Percentiles rank a stretch among this genome's conserved stretches.
Evolutionary conservation across 345 rosid genomes (phyloP).

Genomic region (Salix caprea): DNA sequence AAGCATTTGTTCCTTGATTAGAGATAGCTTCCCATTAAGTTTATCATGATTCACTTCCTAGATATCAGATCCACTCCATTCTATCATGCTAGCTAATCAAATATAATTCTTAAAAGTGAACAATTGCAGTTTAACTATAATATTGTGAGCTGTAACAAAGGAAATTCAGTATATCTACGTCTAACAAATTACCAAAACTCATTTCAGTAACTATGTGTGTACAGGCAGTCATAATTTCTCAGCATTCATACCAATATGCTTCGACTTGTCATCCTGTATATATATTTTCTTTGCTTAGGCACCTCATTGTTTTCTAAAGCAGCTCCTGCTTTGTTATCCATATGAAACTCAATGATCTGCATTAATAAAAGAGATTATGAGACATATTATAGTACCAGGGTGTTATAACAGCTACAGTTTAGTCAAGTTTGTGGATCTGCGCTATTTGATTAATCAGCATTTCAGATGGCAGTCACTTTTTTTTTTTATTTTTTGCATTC

Average conservation of each 20-base stretch:
- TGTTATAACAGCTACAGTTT: too few relatives aligned
- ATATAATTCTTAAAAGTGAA: background rate
- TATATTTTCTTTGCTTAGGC: background rate
- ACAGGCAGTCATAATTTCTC: background rate
- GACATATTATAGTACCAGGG: background rate
- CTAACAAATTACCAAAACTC: background rate
- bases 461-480: background rate
- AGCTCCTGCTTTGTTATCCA: background rate
- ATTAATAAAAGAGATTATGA: background rate
- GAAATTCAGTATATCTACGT: background rate
- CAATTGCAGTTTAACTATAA: background rate
- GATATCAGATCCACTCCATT: background rate
- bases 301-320: background rate
- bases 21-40: background rate
- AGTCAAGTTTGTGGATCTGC: too few relatives aligned
- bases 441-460: background rate
- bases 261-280: background rate
- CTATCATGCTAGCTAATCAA: background rate
- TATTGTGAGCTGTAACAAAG: background rate
- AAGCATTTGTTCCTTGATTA: background rate
- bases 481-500: background rate
- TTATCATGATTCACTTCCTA: background rate
- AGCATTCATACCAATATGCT: background rate
- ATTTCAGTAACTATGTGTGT: too few relatives aligned
- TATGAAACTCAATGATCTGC: background rate